Evolutionary conservation across 768 basidiomycete species (phyloP), one percentile per base, ranked within the genome.

Genomic region (Pisolithus microcarpus): DNA sequence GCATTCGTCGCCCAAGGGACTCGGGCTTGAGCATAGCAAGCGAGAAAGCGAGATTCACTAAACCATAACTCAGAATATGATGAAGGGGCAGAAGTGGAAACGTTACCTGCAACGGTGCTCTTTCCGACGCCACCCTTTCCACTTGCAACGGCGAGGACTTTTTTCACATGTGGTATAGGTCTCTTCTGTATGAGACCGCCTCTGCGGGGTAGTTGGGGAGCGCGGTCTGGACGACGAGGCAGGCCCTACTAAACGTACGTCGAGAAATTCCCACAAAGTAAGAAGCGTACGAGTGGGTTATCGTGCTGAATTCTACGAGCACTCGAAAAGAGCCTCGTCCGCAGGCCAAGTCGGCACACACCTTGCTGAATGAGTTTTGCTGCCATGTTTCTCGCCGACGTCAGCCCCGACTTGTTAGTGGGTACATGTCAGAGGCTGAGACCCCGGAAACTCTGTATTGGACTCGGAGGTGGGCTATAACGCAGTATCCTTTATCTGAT

Each of bases 101-200:
- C 45, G 10, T 23, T 26, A 93, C 92, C 87, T 50, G 93, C 90
- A 30, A 97, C 74, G 0, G 92, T 97, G 54, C 90, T 92, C 69
- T 96, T 98, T 16, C 94, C 94, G 16, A 96, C 94, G 2, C 94
- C 94, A 23, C 95, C 95, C 63, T 97, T 97, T 5, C 92, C 94
- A 56, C 88, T 91, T 7, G 92, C 88, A 0, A 97, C 91, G 2
- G 80, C 85, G 4, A 97, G 62, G 15, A 94, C 82, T 54, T 83
- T 82, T 58, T 84, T 82, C 7, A 92, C 93, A 58, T 95, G 72
- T 1, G 84, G 75, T 46, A 89, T 80, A 0, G 71, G 61, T 31
- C 80, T 69, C 64, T 81, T 85, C 52, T 72, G 67, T 23, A 79
- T 72, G 1, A 74, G 73, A 3, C 76, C 79, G 1, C 75, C 70